Evolutionary conservation across 208 protist species (phyloP).

Genomic region (Acanthamoeba comandoni): DNA sequence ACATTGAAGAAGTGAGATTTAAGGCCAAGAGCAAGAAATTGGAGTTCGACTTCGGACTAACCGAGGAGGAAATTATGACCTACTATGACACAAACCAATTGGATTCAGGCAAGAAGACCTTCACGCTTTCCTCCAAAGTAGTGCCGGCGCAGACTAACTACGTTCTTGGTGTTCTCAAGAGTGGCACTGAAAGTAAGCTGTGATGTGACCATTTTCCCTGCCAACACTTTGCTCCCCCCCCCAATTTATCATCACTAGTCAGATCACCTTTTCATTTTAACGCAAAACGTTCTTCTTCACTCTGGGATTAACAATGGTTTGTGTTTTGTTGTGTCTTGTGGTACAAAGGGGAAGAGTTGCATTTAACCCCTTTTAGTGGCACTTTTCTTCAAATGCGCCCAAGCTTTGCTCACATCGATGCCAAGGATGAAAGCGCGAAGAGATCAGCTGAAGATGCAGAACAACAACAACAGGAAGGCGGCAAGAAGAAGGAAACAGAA

Average conservation of each 20-base stretch:
- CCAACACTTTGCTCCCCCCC: too few relatives aligned
- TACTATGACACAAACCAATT: conserved; percentile 30
- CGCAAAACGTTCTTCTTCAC: conserved; percentile 14
- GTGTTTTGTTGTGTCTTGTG: conserved; percentile 20
- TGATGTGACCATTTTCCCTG: too few relatives aligned
- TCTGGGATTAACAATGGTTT: background rate
- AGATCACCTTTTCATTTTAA: background rate
- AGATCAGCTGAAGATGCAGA: background rate
- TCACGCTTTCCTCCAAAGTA: conserved; percentile 38
- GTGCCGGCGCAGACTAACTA: conserved; percentile 58
- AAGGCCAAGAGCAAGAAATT: conserved; percentile 70
- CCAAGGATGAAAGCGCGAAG: conserved; percentile 14
- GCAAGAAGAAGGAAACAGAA: conserved; percentile 20
- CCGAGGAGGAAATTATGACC: conserved; percentile 2
- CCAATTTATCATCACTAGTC: too few relatives aligned
- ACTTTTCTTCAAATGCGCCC: conserved; percentile 66
- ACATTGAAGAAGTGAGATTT: conserved; percentile 68
- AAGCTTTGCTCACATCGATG: conserved; percentile 61
- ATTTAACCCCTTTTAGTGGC: conserved; percentile 33
- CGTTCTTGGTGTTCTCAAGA: conserved; percentile 3
- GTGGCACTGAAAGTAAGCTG: conserved; percentile 13
- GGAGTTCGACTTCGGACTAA: conserved; percentile 75
- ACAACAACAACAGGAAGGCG: background rate
- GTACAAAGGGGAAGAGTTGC: conserved; percentile 52
- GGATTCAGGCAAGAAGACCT: conserved; percentile 12